phyloP scores from a whole-genome alignment of 2,329 filamentous ascomycete genomes.

The Falciphora oryzae region DNA sequence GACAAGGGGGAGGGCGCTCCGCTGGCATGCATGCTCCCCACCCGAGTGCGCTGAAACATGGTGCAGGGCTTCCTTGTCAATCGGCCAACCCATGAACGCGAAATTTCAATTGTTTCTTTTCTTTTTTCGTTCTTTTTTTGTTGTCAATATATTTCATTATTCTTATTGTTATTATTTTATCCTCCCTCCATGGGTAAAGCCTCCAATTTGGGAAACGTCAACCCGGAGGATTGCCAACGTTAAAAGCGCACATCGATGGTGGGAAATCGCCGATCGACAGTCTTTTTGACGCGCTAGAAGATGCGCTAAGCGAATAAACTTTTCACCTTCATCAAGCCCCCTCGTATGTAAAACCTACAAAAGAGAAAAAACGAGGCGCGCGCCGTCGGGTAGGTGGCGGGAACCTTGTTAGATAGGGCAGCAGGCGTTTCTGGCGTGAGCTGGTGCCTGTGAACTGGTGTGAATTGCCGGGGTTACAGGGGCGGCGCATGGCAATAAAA shows the following conservation, averaged over 20 bases:
- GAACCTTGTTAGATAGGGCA: background rate
- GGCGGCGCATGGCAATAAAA: background rate
- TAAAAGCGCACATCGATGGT: background rate
- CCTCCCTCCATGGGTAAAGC: too few relatives aligned
- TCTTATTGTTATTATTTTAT: background rate
- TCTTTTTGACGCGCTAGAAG: background rate
- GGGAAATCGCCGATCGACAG: background rate
- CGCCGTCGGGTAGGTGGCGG: background rate
- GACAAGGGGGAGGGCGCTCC: too few relatives aligned
- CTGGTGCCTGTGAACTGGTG: too few relatives aligned
- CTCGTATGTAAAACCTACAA: too few relatives aligned
- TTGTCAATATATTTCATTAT: too few relatives aligned
- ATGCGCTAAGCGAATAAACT: too few relatives aligned
- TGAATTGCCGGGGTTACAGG: background rate
- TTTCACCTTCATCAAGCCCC: too few relatives aligned
- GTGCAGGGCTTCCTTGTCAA: background rate
- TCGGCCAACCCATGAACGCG: background rate
- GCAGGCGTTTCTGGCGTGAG: background rate
- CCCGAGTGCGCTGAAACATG: background rate
- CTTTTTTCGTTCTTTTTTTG: background rate
- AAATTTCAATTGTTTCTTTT: background rate
- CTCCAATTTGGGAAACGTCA: too few relatives aligned
- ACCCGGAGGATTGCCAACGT: background rate
- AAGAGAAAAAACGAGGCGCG: too few relatives aligned
- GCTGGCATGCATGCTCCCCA: background rate